Evolutionary conservation across 805 yeast genomes (phyloP).

Genomic region (Yarrowia sp.): DNA sequence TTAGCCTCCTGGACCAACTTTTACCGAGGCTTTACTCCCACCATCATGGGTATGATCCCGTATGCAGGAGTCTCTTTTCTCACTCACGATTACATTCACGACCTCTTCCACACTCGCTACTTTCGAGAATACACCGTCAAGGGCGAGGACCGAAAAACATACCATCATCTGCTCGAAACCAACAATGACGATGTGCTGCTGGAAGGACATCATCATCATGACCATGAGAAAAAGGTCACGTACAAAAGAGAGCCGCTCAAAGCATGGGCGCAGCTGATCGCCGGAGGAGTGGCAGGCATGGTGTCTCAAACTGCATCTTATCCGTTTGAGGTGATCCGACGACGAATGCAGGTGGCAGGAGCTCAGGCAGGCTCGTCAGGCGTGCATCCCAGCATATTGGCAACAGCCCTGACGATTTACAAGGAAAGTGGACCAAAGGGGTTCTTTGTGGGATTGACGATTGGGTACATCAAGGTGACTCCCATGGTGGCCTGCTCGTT

Average conservation of each 20-base stretch:
- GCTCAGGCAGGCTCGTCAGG: conserved; percentile 44
- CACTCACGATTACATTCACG: conserved; percentile 90
- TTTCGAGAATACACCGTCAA: conserved; percentile 49
- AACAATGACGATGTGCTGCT: conserved; percentile 26
- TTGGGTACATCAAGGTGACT: conserved; percentile 90
- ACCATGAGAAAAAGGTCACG: conserved; percentile 39
- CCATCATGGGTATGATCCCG: conserved; percentile 93
- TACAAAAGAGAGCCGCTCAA: conserved; percentile 59
- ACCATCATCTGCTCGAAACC: conserved; percentile 13
- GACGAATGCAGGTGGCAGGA: conserved; percentile 95
- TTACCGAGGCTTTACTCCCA: conserved; percentile 92
- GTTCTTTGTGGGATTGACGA: conserved; percentile 88
- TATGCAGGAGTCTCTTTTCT: conserved; percentile 97
- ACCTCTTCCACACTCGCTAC: conserved; percentile 63
- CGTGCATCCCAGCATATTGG: conserved; percentile 27
- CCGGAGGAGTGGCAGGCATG: conserved; percentile 97
- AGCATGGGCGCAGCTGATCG: conserved; percentile 88
- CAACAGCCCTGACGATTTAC: conserved; percentile 54
- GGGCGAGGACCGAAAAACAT: conserved; percentile 10
- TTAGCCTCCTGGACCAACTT: conserved; percentile 56
- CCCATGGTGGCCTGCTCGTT: conserved; percentile 98
- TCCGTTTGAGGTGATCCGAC: conserved; percentile 90
- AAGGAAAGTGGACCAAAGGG: conserved; percentile 79
- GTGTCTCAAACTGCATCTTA: conserved; percentile 94
- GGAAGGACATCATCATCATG: conserved; percentile 27